Base-by-base conservation (phyloP, 176 grass and related monocot genomes). In the Oryza glumipatula region DNA sequence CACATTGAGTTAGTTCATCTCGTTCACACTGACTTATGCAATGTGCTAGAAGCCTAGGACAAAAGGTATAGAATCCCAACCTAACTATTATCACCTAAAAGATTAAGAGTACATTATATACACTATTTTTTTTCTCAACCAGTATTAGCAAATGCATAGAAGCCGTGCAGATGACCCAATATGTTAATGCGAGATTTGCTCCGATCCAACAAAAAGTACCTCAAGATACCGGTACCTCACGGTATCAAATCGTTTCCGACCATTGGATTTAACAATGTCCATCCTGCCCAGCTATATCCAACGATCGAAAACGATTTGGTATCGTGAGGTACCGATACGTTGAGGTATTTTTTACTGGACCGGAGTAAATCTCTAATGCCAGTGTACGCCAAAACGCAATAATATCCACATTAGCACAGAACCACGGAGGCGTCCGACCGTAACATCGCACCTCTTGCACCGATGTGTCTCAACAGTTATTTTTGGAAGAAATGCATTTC, bases 101-200 rank as follows among this genome's bases (percentile, higher is more conserved):
- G 12, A 24, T 26, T 6, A 54, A 21, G 9, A 35, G 73, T 6
- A 35, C 46, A 33, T 52, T 14, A 68, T 21, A 9, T 30, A 54
- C 0, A 24, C 11, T 52, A 26, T 2, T 5, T 16, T 4, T 39
- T 72, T 64, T 46, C 13, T 1, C 68, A 1, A 19, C 49, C 68
- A 52, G 21, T 66, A 26, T 73, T 51, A 70, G 66, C 43, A 65
- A n/a, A 66, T 66, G 21, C 43, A 72, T 48, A 28, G 67, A n/a
- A 73, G 58, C 17, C 3, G 17, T 17, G 16, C 41, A 11, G 8
- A 38, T 52, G 15, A 32, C 63, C 7, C 76, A 5, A 23, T 11
- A 71, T 3, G 12, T 48, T 11, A 39, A 49, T 26, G 23, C 23
- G 23, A 24, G 23, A 24, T 24, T 24, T 24, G 23, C 23, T 24